phyloP scores from a whole-genome alignment of 2,329 filamentous ascomycete genomes.

The Chrysoporthe deuterocubensis region DNA sequence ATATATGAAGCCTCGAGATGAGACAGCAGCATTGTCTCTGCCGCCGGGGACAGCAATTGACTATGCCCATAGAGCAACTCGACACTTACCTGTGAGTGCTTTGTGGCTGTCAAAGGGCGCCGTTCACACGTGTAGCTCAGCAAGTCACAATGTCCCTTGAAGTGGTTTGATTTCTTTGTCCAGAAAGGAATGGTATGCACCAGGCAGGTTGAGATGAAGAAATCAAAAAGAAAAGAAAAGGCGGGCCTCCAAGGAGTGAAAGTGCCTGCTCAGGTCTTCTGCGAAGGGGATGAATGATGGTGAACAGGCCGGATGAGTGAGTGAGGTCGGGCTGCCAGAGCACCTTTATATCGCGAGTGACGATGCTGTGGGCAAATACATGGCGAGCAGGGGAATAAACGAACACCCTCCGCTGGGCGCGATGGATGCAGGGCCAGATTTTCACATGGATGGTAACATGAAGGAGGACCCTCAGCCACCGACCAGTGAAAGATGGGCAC shows the following conservation, averaged over 20 bases:
- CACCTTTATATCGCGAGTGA: conserved; percentile 31
- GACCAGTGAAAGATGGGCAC: conserved; percentile 43
- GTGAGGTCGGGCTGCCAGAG: conserved; percentile 16
- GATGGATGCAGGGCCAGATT: conserved; percentile 32
- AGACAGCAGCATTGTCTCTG: neutral
- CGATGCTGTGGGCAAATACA: conserved; percentile 10
- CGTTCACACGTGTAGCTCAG: conserved; percentile 1
- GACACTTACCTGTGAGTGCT: conserved; percentile 20
- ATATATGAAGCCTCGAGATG: conserved; percentile 9
- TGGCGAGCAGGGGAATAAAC: conserved; percentile 12
- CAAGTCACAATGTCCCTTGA: conserved; percentile 28
- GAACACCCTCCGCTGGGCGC: conserved; percentile 11
- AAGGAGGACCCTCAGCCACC: conserved; percentile 32
- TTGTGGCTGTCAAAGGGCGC: conserved; percentile 18
- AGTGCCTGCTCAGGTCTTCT: conserved; percentile 39
- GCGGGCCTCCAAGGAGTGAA: conserved; percentile 45
- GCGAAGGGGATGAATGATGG: conserved; percentile 33
- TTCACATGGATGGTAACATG: conserved; percentile 33
- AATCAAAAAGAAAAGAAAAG: conserved; percentile 35
- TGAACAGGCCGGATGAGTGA: neutral
- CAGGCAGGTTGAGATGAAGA: conserved; percentile 42
- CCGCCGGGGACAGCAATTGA: neutral
- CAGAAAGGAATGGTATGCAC: conserved; percentile 46
- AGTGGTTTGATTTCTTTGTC: conserved; percentile 33
- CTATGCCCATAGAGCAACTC: neutral